phyloP scores from a whole-genome alignment of 1,284 basidiomycete genomes.

The Porodaedalea pini region DNA sequence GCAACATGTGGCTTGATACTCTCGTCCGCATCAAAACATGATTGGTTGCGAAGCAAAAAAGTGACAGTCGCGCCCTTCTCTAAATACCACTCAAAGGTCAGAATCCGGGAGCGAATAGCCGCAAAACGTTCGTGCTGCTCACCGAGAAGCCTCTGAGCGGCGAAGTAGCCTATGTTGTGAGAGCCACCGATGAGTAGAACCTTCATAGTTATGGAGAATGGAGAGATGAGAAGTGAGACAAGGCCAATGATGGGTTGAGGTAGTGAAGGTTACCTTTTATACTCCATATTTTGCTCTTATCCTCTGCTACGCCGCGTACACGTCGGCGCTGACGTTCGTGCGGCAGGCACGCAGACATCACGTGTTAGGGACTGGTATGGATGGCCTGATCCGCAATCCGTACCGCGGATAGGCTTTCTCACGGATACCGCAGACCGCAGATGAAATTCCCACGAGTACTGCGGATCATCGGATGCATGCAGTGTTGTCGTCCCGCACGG shows the following conservation, averaged over 20 bases:
- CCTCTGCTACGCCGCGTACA: too few species aligned
- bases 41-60: constrained; percentile 44
- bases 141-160: constrained; percentile 51
- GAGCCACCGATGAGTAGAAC: constrained; percentile 56
- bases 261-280: not conserved
- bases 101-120: not conserved
- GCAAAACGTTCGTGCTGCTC: constrained; percentile 21
- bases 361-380: too few species aligned
- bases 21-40: constrained; percentile 44
- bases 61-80: constrained; percentile 48
- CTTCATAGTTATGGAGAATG: constrained; percentile 29
- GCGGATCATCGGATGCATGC: too few species aligned
- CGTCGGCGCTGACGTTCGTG: too few species aligned
- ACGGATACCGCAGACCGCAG: too few species aligned
- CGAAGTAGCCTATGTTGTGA: constrained; percentile 58
- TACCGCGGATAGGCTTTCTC: too few species aligned
- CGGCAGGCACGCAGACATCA: too few species aligned
- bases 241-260: not conserved
- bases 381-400: too few species aligned
- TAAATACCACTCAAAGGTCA: constrained; percentile 22
- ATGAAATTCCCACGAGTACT: too few species aligned
- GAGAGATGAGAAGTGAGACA: not conserved
- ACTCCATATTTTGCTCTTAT: not conserved
- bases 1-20: constrained; percentile 40
- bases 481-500: too few species aligned